Base-by-base conservation (phyloP, 441 rosid genomes). In the Populus hybrid region DNA sequence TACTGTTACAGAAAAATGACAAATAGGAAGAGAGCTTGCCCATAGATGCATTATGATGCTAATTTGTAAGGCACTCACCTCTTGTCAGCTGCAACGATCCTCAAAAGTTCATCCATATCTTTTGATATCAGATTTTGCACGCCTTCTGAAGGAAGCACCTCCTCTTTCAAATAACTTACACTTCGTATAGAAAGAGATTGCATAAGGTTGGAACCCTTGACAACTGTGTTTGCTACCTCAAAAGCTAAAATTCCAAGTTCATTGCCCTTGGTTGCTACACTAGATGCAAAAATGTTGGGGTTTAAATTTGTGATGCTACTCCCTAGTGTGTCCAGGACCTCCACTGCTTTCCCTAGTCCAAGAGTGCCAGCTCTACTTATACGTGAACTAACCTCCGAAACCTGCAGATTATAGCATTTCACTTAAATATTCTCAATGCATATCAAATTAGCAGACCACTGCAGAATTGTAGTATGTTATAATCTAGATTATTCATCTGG, bases 181-280 rank as follows among this genome's bases (percentile, higher is more conserved):
- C 87, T 96, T 75, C 84, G 87, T 64, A 74, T 79, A 4, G 98
- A 91, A 74, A 96, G 93, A 45, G 98, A 94, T 61, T 87, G 92
- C 98, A 94, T 92, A 70, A 96, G 91, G 85, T 82, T 92, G 76
- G 91, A 85, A 76, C 99, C 98, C 86, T 96, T 96, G 64, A 96
- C 98, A 20, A 96, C 79, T 2, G 98, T 96, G 80, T 96, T 96
- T 68, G 99, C 99, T 12, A 92, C 98, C 86, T 96, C 99, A 81
- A 96, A 94, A 78, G 99, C 86, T 79, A 96, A 83, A 73, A 96
- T 96, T 31, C 81, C 76, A 75, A 96, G 90, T 80, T 94, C 92
- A 83, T 92, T 90, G 77, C 98, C 98, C 85, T 96, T 96, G 4
- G 89, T 85, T 4, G 92, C 81, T 71, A 87, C 89, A 23, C 88